Evolutionary conservation across 208 protist species (phyloP).

Genomic region (Herpetomonas tarakana): DNA sequence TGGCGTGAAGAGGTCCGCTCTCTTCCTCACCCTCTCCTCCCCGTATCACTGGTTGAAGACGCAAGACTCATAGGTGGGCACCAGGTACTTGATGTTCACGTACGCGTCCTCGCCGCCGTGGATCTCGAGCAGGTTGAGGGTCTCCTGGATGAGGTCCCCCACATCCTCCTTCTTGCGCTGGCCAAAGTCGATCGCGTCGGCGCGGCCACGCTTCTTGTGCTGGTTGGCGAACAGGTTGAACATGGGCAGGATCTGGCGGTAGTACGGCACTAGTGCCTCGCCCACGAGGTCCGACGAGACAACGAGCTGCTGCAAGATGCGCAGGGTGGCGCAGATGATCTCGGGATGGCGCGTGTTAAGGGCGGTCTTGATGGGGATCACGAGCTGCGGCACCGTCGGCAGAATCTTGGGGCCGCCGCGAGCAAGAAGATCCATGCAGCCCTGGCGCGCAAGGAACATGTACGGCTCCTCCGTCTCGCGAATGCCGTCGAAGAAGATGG

Average conservation of each 20-base stretch:
- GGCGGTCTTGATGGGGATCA: constrained; percentile 98
- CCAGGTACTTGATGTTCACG: constrained; percentile 97
- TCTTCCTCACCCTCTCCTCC: no score
- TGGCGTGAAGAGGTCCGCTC: no score
- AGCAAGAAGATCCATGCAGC: constrained; percentile 94
- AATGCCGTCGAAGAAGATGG: constrained; percentile 99
- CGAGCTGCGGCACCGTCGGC: constrained; percentile 98
- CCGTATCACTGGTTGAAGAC: constrained; percentile 72
- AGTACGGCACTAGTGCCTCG: constrained; percentile 99
- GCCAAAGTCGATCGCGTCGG: constrained; percentile 97
- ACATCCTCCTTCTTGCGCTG: constrained; percentile 96
- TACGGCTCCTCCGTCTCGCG: constrained; percentile 98
- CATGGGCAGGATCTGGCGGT: constrained; percentile 98
- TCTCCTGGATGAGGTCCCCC: constrained; percentile 98
- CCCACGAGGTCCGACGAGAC: constrained; percentile 95
- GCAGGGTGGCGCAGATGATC: constrained; percentile 96
- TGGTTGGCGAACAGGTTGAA: constrained; percentile 98
- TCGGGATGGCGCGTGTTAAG: constrained; percentile 98
- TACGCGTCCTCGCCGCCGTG: constrained; percentile 93
- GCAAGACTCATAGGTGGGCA: constrained; percentile 93
- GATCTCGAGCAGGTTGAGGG: constrained; percentile 92
- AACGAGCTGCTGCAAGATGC: constrained; percentile 97
- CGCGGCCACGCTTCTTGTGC: constrained; percentile 86
- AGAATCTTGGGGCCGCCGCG: constrained; percentile 96
- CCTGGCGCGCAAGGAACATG: constrained; percentile 96